These are phyloP conservation scores for Ogataea sp. DNA, from an alignment of 805 yeast species.

Conservation along the genomic window DNA sequence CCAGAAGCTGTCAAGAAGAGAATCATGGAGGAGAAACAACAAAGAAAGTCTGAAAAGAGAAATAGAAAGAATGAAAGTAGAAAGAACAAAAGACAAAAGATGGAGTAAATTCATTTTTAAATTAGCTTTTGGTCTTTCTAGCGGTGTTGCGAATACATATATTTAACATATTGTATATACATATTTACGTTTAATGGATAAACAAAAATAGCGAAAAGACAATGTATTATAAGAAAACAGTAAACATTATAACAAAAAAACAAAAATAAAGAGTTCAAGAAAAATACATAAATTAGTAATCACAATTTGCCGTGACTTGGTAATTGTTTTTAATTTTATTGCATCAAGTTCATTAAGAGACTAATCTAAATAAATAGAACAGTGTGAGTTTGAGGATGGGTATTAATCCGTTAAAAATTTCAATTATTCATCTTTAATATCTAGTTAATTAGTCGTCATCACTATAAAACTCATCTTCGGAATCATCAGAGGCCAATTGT, in stretches of 20 bases:
- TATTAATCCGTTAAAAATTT: too few species aligned
- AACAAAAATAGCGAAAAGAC: neutral
- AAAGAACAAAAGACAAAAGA: neutral
- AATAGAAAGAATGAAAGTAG: constrained; percentile 5
- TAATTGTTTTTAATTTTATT: too few species aligned
- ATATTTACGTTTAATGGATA: neutral
- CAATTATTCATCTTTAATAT: too few species aligned
- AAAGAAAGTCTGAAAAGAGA: constrained; percentile 1
- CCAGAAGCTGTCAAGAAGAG: neutral
- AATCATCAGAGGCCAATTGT: constrained; percentile 82
- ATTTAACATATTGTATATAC: neutral
- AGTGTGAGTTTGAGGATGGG: too few species aligned
- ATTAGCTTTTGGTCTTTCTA: too few species aligned
- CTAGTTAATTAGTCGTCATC: constrained; percentile 27
- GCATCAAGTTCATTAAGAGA: too few species aligned
- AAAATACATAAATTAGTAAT: too few species aligned
- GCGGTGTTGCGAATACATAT: too few species aligned
- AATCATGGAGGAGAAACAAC: neutral
- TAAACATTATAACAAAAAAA: constrained; percentile 1
- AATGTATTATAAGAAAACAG: neutral
- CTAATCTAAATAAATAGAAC: too few species aligned
- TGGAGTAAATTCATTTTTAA: neutral
- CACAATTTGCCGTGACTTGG: too few species aligned
- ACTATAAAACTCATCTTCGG: constrained; percentile 79
- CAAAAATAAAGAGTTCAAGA: too few species aligned